Evolutionary conservation across 2,329 filamentous ascomycete species (phyloP), one percentile per base, ranked within the genome.

Genomic region (Akanthomyces uredinophilus): DNA sequence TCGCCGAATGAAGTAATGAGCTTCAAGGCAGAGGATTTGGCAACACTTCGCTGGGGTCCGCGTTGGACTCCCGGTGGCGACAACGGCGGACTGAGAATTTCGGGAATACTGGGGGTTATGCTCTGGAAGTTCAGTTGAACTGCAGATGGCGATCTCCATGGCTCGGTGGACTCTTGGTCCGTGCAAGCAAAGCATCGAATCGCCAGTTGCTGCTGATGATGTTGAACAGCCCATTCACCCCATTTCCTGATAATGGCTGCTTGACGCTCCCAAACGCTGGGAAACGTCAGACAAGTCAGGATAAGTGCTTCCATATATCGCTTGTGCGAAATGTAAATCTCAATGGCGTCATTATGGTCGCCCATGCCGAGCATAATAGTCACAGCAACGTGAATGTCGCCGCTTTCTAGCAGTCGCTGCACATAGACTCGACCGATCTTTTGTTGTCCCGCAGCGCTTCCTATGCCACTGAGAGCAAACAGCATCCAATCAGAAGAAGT

Each of bases 401-500:
- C 92, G 65, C 88, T 91, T 73, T 96, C 92, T 1, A 99, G 82
- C 1, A 99, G 81, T 55, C 92, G 87, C 73, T 96, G 93, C 1
- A 96, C 91, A 68, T 96, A 96, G 3, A 92, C 88, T 63, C 94
- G 89, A 1, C 91, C 92, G 18, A 98, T 86, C 73, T 96, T 96
- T 72, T 96, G 93, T 69, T 96, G 91, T 1, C 92, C 92, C 43
- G 86, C 81, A 24, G 77, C 73, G 3, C 87, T 84, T 57, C 90
- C 92, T 75, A 98, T 96, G 46, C 91, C 90, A 70, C 91, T 96
- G 57, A 99, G 77, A 13, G 95, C 94, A 41, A 99, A 79, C 63
- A 98, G 78, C 92, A 99, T 97, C 95, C 95, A 99, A 74, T 98
- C 95, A 0, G 91, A 91, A 2, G 90, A 92, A 11, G 92, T 94